Base-by-base conservation (phyloP, 768 basidiomycete genomes). In the Russula compacta region DNA sequence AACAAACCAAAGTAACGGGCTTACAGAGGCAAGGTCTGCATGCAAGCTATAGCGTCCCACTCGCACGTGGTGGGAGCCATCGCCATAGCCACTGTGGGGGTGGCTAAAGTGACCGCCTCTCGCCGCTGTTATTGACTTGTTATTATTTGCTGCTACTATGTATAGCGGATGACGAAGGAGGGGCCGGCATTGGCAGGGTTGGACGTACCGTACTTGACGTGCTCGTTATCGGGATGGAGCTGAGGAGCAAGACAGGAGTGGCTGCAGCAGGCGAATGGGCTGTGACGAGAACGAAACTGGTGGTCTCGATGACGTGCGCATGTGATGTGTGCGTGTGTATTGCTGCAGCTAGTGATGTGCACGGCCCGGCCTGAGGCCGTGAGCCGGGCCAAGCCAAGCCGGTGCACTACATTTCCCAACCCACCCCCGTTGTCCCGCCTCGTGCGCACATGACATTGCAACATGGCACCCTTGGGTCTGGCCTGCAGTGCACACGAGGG, bases 31-130 rank as follows among this genome's bases (percentile, higher is more conserved):
- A 29, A 29, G 24, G 24, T 29, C 21, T 14, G 46, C 79, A 67
- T 83, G 79, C 35, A 85, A 67, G 17, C 86, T 86, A 71, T 88
- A 0, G 81, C 79, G 64, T 91, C 89, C 81, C 83, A 86, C 65
- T 90, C 90, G 60, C 87, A 70, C 44, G 63, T 75, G 12, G 56
- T 33, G 10, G 65, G 46, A 3, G 63, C 49, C 0, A 56, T 51
- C 29, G 32, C 12, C 42, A 40, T 15, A 1, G 29, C 24, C 24
- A 29, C 24, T 3, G 10, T 1, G 24, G 21, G 10, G 14, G 53
- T 11, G 3, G 39, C 17, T 17, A 15, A 5, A 7, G 7, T 11
- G 1, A 12, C 24, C 24, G 24, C 24, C 24, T 29, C 24, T 29
- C 2, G 24, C 24, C 24, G 24, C 24, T 3, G 24, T 29, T 29